Evolutionary conservation across 768 basidiomycete genomes (phyloP), one percentile per base, ranked within the genome.

Genomic region (Collybia sordida): DNA sequence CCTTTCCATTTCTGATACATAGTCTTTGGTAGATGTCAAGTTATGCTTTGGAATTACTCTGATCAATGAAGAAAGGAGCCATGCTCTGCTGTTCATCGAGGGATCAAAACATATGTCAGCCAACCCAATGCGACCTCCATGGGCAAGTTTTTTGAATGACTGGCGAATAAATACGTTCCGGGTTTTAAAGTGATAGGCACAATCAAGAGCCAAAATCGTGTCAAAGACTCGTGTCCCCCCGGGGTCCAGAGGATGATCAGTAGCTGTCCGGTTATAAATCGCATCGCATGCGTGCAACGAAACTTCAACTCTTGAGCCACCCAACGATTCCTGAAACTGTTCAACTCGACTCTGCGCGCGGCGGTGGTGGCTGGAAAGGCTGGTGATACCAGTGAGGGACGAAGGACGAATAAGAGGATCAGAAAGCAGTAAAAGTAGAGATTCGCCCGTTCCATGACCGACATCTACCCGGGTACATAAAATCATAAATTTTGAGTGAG

Each of bases 391-490:
- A 2, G 72, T 73, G 6, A 86, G 53, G 37, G 64, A 57, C 4
- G 73, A 64, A 23, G 80, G 82, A 8, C 71, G 72, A 19, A 81
- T 63, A 0, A 65, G 58, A 12, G 72, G 68, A 50, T 78, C 69
- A 4, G 71, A 69, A 22, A 84, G 68, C 15, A 83, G 74, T 28
- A 85, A 59, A 18, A 85, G 60, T 18, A 86, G 66, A 1, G 85
- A 87, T 64, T 86, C 85, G 37, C 86, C 86, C 21, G 78, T 82
- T 36, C 83, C 86, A 57, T 84, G 78, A 12, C 85, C 86, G 17
- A 86, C 82, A 60, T 88, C 85, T 86, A 51, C 18, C 8, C 28
- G 42, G 25, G 24, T 23, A 41, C 17, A 51, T 31, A 34, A 36
- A 36, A 41, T 23, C n/a, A 49, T 41, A 47, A 37, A 7, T 27